phyloP scores from a whole-genome alignment of 1,139 yeast genomes.

The Sugiyamaella castrensis region DNA sequence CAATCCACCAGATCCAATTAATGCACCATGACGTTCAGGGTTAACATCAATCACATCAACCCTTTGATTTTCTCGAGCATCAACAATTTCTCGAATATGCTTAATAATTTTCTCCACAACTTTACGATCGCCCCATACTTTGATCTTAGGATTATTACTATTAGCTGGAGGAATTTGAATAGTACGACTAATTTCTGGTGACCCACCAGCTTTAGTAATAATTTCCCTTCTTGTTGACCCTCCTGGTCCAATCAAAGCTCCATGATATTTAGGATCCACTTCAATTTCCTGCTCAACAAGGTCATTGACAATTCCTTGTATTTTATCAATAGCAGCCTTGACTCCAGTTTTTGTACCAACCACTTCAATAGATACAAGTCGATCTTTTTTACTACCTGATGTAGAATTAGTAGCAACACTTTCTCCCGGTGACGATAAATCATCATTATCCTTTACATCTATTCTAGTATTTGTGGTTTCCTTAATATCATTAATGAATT shows the following conservation, averaged over 20 bases:
- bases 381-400: conserved; percentile 28
- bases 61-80: conserved; percentile 60
- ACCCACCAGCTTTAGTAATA: conserved; percentile 75
- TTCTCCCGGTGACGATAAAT: conserved; percentile 36
- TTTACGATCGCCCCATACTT: conserved; percentile 69
- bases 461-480: conserved; percentile 78
- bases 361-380: conserved; percentile 57
- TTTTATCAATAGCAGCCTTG: conserved; percentile 63
- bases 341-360: conserved; percentile 82
- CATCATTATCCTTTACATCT: conserved; percentile 56
- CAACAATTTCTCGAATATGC: conserved; percentile 63
- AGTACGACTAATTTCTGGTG: conserved; percentile 48
- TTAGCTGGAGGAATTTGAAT: conserved; percentile 75
- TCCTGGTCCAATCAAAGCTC: conserved; percentile 74
- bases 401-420: conserved; percentile 46
- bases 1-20: conserved; percentile 82
- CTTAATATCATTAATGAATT: conserved; percentile 75
- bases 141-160: conserved; percentile 55
- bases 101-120: conserved; percentile 69
- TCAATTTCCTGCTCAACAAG: conserved; percentile 58
- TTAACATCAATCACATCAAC: conserved; percentile 60
- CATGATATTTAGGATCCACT: conserved; percentile 78
- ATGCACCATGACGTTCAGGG: conserved; percentile 68
- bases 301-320: conserved; percentile 63
- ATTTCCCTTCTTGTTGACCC: conserved; percentile 77